These are phyloP conservation scores for Jaltomata sinuosa DNA, from an alignment of 257 asterid species.

Conservation along the genomic window DNA sequence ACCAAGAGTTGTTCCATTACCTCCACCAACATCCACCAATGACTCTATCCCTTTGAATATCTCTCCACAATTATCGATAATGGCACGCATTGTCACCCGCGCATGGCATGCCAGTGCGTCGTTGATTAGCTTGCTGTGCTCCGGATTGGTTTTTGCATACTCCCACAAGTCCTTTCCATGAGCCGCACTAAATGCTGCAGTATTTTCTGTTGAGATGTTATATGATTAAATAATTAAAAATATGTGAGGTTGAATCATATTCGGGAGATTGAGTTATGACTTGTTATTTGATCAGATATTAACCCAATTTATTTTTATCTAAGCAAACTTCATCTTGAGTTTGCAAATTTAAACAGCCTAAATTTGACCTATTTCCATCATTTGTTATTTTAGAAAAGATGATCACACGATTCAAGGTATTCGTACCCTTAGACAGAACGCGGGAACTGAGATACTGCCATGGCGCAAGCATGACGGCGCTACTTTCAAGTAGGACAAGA, in stretches of 20 bases:
- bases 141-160: too few relatives aligned
- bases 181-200: too few relatives aligned
- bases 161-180: too few relatives aligned
- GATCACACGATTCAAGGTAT: neutral
- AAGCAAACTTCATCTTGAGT: too few relatives aligned
- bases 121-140: too few relatives aligned
- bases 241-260: too few relatives aligned
- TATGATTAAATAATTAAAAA: neutral
- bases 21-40: conserved; percentile 79
- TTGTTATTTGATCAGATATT: too few relatives aligned
- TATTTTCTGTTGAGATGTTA: too few relatives aligned
- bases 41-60: conserved; percentile 31
- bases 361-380: too few relatives aligned
- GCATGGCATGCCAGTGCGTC: conserved; percentile 52
- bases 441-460: conserved; percentile 43
- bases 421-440: neutral
- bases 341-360: neutral
- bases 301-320: too few relatives aligned
- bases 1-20: conserved; percentile 47
- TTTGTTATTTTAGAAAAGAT: conserved; percentile 2
- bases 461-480: conserved; percentile 50
- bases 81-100: conserved; percentile 8
- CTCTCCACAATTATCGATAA: conserved; percentile 21
- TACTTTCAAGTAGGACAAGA: conserved; percentile 40
- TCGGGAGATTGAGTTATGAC: too few relatives aligned